These are phyloP conservation scores for Candida endomychidarum DNA, from an alignment of 805 yeast genomes.

Conservation along the genomic window DNA sequence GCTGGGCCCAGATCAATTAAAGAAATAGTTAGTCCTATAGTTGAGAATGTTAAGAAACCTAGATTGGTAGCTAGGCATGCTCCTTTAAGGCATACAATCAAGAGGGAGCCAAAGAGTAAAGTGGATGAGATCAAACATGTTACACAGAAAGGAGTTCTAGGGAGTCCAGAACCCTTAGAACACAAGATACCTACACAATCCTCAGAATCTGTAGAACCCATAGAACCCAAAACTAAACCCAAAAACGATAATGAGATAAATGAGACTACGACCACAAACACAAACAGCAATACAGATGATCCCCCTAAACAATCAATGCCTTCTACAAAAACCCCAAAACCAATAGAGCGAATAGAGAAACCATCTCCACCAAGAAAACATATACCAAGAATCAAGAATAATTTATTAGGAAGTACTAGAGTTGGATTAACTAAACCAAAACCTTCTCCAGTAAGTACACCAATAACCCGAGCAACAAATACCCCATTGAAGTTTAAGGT, in stretches of 20 bases:
- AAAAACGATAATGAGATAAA: not conserved
- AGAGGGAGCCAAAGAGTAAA: not conserved
- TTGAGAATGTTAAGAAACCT: not conserved
- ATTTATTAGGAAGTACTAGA: conserved; percentile 5
- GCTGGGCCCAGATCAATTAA: conserved; percentile 7
- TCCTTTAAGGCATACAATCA: conserved; percentile 4
- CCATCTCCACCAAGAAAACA: not conserved
- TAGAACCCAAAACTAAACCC: not conserved
- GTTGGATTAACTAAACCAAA: conserved; percentile 3
- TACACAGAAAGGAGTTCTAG: no score
- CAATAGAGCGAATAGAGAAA: not conserved
- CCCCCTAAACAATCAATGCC: no score
- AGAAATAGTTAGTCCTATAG: conserved; percentile 3
- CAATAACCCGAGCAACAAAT: not conserved
- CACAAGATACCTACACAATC: no score
- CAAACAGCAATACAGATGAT: no score
- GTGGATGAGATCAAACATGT: no score
- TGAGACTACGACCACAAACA: no score
- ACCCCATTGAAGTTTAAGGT: conserved; percentile 3
- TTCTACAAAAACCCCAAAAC: no score
- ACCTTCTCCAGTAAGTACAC: not conserved
- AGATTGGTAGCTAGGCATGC: conserved; percentile 3
- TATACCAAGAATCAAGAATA: not conserved
- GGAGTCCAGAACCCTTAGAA: no score
- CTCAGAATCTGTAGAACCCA: no score